These are phyloP conservation scores for Huntiella omanensis DNA, from an alignment of 2,329 filamentous ascomycete species.

Conservation along the genomic window DNA sequence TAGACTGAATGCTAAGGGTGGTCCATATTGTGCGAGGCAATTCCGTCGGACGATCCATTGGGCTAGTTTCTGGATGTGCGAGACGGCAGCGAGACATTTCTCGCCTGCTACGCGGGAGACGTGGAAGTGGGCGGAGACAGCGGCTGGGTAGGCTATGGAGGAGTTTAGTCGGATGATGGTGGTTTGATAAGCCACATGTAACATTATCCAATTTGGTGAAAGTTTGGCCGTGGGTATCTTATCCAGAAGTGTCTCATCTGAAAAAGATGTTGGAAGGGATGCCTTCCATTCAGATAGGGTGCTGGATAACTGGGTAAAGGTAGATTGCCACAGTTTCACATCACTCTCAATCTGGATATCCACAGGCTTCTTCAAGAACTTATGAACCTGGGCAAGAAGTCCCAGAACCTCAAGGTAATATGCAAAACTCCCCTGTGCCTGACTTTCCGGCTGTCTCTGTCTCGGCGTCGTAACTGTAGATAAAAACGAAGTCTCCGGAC, in stretches of 20 bases:
- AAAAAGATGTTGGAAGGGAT: conserved; percentile 62
- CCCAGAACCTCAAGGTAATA: conserved; percentile 83
- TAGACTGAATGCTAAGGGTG: conserved; percentile 77
- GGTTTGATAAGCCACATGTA: conserved; percentile 79
- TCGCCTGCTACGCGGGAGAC: conserved; percentile 74
- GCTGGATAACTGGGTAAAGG: conserved; percentile 70
- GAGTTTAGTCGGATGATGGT: conserved; percentile 81
- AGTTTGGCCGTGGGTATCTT: conserved; percentile 41
- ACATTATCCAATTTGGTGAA: conserved; percentile 75
- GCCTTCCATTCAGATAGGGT: conserved; percentile 70
- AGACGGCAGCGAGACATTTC: conserved; percentile 64
- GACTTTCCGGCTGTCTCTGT: conserved; percentile 28
- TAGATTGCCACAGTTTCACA: conserved; percentile 75
- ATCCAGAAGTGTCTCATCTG: conserved; percentile 65
- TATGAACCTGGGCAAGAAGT: conserved; percentile 71
- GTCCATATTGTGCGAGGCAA: conserved; percentile 63
- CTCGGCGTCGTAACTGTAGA: conserved; percentile 20
- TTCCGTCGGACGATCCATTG: conserved; percentile 59
- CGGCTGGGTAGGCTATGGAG: conserved; percentile 81
- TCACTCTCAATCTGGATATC: conserved; percentile 71
- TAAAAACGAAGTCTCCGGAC: conserved; percentile 75
- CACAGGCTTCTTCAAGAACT: conserved; percentile 73
- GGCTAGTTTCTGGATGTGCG: conserved; percentile 60
- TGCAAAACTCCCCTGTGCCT: conserved; percentile 73
- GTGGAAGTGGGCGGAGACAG: conserved; percentile 71